Conservation (phyloP, 768 basidiomycete genomes). For the Pisolithus orientalis region DNA sequence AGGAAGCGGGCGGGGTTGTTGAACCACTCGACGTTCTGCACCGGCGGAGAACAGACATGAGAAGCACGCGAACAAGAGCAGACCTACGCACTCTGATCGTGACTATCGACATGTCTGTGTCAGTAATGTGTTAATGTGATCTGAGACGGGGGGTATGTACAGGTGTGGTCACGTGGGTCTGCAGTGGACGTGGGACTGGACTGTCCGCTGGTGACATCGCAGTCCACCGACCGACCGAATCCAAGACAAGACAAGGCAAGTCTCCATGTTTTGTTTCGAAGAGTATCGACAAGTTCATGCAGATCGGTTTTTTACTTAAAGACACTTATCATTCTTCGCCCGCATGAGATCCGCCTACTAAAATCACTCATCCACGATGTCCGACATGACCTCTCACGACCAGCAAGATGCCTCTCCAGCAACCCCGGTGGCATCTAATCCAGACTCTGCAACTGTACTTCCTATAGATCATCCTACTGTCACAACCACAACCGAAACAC, state of each 20-base stretch:
- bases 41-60: background rate
- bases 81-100: conserved; percentile 51
- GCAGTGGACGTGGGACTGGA: background rate
- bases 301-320: background rate
- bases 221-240: no score
- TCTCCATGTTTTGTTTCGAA: conserved; percentile 1
- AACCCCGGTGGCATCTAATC: conserved; percentile 1
- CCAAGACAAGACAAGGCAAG: background rate
- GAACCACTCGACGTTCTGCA: conserved; percentile 79
- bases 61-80: background rate
- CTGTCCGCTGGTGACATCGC: no score
- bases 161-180: conserved; percentile 2
- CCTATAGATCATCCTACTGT: conserved; percentile 14
- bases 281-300: background rate
- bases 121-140: background rate
- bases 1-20: conserved; percentile 92
- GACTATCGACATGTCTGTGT: conserved; percentile 53
- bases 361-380: conserved; percentile 7
- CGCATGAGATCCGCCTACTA: conserved; percentile 17
- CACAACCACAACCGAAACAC: conserved; percentile 12
- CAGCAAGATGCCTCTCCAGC: conserved; percentile 13
- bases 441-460: conserved; percentile 19
- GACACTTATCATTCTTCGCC: background rate
- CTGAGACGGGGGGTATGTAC: background rate
- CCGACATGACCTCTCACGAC: conserved; percentile 23